phyloP scores from a whole-genome alignment of 352 stramenopile species.

The Stephanocyclus meneghinianus region DNA sequence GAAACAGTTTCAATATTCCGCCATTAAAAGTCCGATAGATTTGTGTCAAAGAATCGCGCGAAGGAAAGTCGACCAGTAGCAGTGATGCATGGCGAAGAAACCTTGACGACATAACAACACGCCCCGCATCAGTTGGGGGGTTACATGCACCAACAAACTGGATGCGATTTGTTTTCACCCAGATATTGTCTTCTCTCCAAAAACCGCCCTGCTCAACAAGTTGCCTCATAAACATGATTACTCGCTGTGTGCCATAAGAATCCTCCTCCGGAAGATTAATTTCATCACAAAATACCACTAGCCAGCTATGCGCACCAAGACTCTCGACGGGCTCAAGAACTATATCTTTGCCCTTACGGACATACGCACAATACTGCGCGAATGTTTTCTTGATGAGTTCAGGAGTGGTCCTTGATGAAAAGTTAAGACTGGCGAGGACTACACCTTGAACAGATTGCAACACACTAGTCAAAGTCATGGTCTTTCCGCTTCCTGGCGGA shows the following conservation, averaged over 20 bases:
- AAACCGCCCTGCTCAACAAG: conserved; percentile 96
- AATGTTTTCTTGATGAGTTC: conserved; percentile 97
- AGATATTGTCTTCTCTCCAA: conserved; percentile 87
- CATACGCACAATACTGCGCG: conserved; percentile 98
- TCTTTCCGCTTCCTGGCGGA: conserved; percentile 95
- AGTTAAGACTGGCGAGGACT: conserved; percentile 98
- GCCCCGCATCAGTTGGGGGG: conserved; percentile 97
- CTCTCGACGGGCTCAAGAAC: conserved; percentile 91
- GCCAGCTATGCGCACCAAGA: conserved; percentile 90
- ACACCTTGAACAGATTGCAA: conserved; percentile 97
- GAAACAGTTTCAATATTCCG: conserved; percentile 97
- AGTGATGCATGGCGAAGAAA: conserved; percentile 97
- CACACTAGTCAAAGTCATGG: conserved; percentile 98
- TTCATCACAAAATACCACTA: conserved; percentile 99
- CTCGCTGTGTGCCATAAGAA: conserved; percentile 97
- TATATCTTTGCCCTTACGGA: conserved; percentile 94
- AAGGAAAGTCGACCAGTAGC: conserved; percentile 99
- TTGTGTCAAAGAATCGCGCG: conserved; percentile 87
- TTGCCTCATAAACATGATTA: conserved; percentile 99
- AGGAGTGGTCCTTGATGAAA: conserved; percentile 96
- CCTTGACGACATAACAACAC: conserved; percentile 94
- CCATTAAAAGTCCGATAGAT: conserved; percentile 99
- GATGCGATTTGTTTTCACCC: conserved; percentile 83
- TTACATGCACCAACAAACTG: conserved; percentile 95
- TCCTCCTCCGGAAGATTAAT: conserved; percentile 99